Percentiles rank a stretch among this genome's conserved stretches.
Conservation (phyloP, 1,284 basidiomycete species). For the Cryptococcus hybrid region DNA sequence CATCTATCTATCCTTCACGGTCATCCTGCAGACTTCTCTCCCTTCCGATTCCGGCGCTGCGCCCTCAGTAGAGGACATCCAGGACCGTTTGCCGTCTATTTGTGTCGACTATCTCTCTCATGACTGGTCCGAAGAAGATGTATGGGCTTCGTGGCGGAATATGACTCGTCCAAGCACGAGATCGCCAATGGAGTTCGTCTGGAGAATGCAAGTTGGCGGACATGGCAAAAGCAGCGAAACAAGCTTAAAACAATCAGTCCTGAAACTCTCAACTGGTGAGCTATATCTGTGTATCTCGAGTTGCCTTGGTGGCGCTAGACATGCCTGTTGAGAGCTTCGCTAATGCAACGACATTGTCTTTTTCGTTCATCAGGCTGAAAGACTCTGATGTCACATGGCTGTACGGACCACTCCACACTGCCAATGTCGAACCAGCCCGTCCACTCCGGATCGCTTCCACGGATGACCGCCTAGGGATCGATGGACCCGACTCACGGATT, state of each 20-base stretch:
- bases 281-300: conserved; percentile 13
- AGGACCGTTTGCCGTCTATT: conserved; percentile 57
- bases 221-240: conserved; percentile 99
- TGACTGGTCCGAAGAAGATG: conserved; percentile 97
- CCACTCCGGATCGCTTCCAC: conserved; percentile 55
- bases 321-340: background rate
- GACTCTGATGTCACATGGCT: conserved; percentile 99
- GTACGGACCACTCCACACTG: conserved; percentile 90
- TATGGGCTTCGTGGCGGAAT: conserved; percentile 96
- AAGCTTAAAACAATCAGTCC: conserved; percentile 93
- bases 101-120: conserved; percentile 74
- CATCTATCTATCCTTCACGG: background rate
- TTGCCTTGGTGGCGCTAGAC: background rate
- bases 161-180: conserved; percentile 98
- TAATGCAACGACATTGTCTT: conserved; percentile 1
- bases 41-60: conserved; percentile 46
- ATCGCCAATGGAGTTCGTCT: conserved; percentile 92
- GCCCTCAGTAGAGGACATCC: conserved; percentile 55
- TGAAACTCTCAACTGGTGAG: conserved; percentile 97
- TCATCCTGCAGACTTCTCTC: conserved; percentile 41
- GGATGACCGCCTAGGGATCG: conserved; percentile 57
- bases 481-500: conserved; percentile 26
- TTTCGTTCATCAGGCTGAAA: conserved; percentile 74
- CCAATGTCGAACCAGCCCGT: conserved; percentile 64
- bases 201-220: conserved; percentile 97